These are phyloP conservation scores for Saccharomyces hybrid DNA, from an alignment of 1,139 yeast species.

Conservation along the genomic window DNA sequence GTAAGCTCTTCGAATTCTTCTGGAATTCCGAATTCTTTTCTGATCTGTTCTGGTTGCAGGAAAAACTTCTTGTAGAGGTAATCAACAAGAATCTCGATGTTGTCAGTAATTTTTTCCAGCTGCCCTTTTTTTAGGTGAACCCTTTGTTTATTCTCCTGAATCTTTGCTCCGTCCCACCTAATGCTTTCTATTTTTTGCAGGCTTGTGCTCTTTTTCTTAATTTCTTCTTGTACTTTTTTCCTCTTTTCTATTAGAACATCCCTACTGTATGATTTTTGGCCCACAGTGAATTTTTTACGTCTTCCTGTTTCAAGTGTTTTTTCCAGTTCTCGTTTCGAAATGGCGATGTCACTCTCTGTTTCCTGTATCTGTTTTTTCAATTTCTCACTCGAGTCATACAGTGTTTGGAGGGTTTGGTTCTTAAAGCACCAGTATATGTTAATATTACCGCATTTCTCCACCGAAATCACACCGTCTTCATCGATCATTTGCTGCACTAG, in stretches of 20 bases:
- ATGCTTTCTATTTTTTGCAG: slow-evolving; percentile 8
- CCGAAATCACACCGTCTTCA: slow-evolving; percentile 40
- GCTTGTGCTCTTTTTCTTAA: slow-evolving; percentile 7
- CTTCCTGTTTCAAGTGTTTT: slow-evolving; percentile 3
- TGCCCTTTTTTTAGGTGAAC: slow-evolving; percentile 5
- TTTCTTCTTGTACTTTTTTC: slow-evolving; percentile 6
- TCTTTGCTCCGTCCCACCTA: slow-evolving; percentile 16
- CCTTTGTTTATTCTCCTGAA: slow-evolving; percentile 7
- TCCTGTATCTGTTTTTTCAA: slow-evolving; percentile 10
- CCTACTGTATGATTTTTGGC: slow-evolving; percentile 3
- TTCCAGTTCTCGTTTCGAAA: not conserved
- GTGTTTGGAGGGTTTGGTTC: slow-evolving; percentile 32
- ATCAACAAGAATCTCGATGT: slow-evolving; percentile 23
- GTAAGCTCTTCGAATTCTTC: slow-evolving; percentile 19
- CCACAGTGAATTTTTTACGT: not conserved
- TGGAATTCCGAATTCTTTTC: slow-evolving; percentile 18
- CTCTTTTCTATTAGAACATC: slow-evolving; percentile 7
- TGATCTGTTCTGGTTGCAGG: slow-evolving; percentile 14
- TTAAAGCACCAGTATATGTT: slow-evolving; percentile 50
- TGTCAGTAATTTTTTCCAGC: slow-evolving; percentile 20
- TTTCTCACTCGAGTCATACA: slow-evolving; percentile 19
- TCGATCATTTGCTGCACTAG: slow-evolving; percentile 41
- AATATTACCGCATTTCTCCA: slow-evolving; percentile 48
- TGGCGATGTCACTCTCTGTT: slow-evolving; percentile 9
- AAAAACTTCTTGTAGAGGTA: slow-evolving; percentile 18